Percentiles rank a stretch among this genome's conserved stretches.
Conservation (phyloP, 148 eudicot genomes). For the Rhododendron vialii region DNA sequence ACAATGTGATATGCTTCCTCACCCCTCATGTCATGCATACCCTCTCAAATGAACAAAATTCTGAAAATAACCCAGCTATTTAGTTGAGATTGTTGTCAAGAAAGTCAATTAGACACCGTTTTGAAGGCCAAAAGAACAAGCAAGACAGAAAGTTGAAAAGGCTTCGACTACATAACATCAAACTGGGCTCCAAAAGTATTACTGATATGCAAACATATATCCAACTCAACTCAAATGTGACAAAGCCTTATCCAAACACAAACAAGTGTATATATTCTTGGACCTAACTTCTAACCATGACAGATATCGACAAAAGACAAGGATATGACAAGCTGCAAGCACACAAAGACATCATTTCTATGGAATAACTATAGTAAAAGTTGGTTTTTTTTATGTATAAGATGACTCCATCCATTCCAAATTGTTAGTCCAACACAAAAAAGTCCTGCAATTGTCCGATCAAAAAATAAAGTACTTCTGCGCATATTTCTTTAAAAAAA, state of each 20-base stretch:
- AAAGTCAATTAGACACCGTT: neutral
- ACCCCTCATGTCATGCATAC: neutral
- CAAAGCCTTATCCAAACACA: neutral
- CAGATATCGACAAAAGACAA: neutral
- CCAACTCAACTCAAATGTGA: neutral
- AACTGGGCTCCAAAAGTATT: neutral
- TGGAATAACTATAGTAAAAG: neutral
- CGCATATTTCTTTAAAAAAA: too few relatives aligned
- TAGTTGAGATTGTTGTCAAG: neutral
- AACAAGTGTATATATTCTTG: neutral
- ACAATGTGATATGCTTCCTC: neutral
- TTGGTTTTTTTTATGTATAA: neutral
- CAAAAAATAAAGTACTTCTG: too few relatives aligned
- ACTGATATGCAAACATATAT: neutral
- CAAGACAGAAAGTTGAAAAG: neutral
- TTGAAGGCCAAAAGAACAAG: neutral
- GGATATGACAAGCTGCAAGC: neutral
- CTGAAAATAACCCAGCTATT: neutral
- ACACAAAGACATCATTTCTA: too few relatives aligned
- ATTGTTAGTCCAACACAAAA: too few relatives aligned
- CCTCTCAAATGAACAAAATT: neutral
- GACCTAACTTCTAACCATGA: neutral
- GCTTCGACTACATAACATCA: neutral
- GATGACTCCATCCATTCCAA: too few relatives aligned
- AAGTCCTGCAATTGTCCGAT: too few relatives aligned